phyloP scores from a whole-genome alignment of 2,329 filamentous ascomycete genomes.

The Trichoderma guizhouense region DNA sequence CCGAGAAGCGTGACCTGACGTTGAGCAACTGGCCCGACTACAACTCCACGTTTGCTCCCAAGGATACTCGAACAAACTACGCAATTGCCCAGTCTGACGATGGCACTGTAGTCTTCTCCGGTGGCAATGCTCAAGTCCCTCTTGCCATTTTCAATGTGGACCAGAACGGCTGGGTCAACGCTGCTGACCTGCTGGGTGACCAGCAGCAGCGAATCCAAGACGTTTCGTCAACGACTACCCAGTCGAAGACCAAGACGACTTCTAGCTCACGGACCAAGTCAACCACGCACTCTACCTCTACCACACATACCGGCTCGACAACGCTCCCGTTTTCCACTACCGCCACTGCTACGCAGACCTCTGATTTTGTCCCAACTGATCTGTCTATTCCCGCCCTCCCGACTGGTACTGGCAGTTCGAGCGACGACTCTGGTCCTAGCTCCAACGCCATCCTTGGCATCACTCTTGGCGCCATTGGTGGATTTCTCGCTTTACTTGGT shows the following conservation, averaged over 20 bases:
- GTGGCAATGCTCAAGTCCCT: conserved; percentile 64
- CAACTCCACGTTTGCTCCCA: conserved; percentile 69
- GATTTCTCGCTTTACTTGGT: conserved; percentile 66
- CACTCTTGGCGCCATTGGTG: conserved; percentile 77
- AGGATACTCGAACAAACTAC: conserved; percentile 60
- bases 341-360: conserved; percentile 17
- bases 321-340: conserved; percentile 23
- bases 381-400: conserved; percentile 24
- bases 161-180: conserved; percentile 75
- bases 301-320: conserved; percentile 23
- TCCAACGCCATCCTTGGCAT: conserved; percentile 69
- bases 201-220: conserved; percentile 33
- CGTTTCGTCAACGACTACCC: conserved; percentile 30
- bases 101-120: conserved; percentile 73
- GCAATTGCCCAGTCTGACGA: conserved; percentile 65
- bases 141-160: conserved; percentile 74
- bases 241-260: conserved; percentile 1
- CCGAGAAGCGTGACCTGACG: conserved; percentile 45
- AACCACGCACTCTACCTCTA: conserved; percentile 24
- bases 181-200: conserved; percentile 58
- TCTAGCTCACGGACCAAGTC: conserved; percentile 7
- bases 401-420: conserved; percentile 20
- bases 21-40: conserved; percentile 71
- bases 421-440: conserved; percentile 32
- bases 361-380: conserved; percentile 22